These are phyloP conservation scores for Penicillium sp. DNA, from an alignment of 2,329 filamentous ascomycete genomes.

Conservation along the genomic window DNA sequence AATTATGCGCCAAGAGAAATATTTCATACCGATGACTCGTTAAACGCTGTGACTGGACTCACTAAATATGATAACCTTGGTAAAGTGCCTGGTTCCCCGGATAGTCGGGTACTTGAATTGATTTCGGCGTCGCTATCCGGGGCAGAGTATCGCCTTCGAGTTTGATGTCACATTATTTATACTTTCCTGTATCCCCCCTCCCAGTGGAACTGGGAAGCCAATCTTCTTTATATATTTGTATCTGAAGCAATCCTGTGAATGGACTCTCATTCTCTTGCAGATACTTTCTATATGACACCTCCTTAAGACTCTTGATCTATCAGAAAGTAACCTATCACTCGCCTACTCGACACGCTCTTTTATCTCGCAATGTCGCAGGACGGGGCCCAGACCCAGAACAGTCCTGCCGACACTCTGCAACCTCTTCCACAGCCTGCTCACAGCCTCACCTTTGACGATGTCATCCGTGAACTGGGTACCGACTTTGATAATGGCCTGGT, in stretches of 20 bases:
- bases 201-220: conserved; percentile 1
- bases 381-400: conserved; percentile 11
- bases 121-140: conserved; percentile 2
- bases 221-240: conserved; percentile 3
- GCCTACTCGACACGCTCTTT: conserved; percentile 1
- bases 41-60: conserved; percentile 12
- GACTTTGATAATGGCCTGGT: conserved; percentile 58
- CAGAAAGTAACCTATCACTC: conserved; percentile 11
- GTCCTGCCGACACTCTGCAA: conserved; percentile 39
- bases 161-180: conserved; percentile 18
- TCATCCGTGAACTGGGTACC: conserved; percentile 54
- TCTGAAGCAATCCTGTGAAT: conserved; percentile 23
- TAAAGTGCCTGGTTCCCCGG: conserved; percentile 13
- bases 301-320: conserved; percentile 22
- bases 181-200: conserved; percentile 5
- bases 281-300: conserved; percentile 34
- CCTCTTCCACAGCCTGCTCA: conserved; percentile 60
- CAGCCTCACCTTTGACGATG: conserved; percentile 52
- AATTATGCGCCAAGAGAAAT: conserved; percentile 16
- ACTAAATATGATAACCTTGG: neutral
- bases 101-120: conserved; percentile 6
- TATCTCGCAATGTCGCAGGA: conserved; percentile 22
- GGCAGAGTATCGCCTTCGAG: conserved; percentile 16
- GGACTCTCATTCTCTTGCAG: conserved; percentile 32
- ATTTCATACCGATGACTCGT: conserved; percentile 7